phyloP scores from a whole-genome alignment of 345 rosid genomes.

The Eucalyptus guilfoylei region DNA sequence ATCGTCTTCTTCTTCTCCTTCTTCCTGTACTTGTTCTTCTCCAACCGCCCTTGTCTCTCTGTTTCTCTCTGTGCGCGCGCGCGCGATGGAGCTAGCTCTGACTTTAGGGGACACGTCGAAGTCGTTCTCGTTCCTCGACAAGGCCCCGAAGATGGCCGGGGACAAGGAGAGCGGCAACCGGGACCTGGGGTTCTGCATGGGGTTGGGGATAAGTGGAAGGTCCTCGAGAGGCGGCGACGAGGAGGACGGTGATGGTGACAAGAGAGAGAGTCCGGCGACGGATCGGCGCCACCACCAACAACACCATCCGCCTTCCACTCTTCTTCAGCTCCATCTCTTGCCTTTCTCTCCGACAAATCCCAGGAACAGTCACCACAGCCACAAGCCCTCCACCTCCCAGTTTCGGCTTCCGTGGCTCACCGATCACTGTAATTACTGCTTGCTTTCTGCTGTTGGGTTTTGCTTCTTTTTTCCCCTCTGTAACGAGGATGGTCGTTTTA shows the following conservation, averaged over 20 bases:
- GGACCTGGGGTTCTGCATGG: constrained; percentile 66
- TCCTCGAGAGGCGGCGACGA: neutral
- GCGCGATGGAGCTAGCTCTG: constrained; percentile 72
- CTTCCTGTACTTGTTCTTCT: neutral
- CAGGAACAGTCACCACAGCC: constrained; percentile 3
- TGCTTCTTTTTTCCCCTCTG: neutral
- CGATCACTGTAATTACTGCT: constrained; percentile 26
- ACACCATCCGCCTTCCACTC: neutral
- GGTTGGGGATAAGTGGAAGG: constrained; percentile 13
- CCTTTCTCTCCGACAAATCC: constrained; percentile 32
- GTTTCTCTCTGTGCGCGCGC: neutral
- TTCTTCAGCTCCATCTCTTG: constrained; percentile 40
- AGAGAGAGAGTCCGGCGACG: neutral
- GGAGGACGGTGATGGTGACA: neutral
- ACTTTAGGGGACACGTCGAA: constrained; percentile 70
- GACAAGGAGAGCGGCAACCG: neutral
- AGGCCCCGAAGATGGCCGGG: constrained; percentile 11
- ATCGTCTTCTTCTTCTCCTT: neutral
- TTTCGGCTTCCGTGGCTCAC: constrained; percentile 71
- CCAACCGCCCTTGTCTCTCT: neutral
- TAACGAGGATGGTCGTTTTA: neutral
- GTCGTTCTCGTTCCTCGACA: constrained; percentile 52
- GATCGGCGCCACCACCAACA: neutral
- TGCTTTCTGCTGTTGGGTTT: neutral
- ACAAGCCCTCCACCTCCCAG: constrained; percentile 12